A percentile compares a stretch with the other conserved stretches of the same genome.
phyloP scores from a whole-genome alignment of 2,329 filamentous ascomycete species.

The Colletotrichum aenigma region DNA sequence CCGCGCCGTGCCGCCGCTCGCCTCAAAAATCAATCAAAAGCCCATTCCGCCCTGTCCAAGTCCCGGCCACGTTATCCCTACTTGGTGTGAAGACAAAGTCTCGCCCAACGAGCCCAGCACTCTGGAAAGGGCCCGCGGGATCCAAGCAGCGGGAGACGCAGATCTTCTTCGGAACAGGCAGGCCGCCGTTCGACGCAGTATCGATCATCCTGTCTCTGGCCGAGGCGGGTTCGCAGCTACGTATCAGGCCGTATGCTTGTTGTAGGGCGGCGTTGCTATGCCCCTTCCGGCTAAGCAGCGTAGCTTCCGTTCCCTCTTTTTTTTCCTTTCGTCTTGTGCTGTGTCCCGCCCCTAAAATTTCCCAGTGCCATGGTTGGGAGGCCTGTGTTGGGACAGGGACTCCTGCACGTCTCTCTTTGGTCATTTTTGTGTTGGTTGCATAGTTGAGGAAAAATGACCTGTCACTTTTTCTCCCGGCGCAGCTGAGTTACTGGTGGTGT shows the following conservation, averaged over 20 bases:
- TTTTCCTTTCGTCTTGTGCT: not conserved
- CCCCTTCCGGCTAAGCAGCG: not conserved
- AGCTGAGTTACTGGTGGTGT: not conserved
- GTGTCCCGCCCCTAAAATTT: not conserved
- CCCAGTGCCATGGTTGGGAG: conserved; percentile 4
- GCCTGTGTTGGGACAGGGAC: conserved; percentile 1
- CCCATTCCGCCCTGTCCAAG: not conserved
- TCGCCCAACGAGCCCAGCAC: not conserved
- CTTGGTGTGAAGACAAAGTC: not conserved
- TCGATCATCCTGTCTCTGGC: not conserved
- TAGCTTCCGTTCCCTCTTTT: conserved; percentile 3
- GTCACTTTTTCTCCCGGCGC: not conserved
- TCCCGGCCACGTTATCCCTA: not conserved
- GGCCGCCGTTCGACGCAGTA: not conserved
- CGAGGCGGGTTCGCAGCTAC: not conserved
- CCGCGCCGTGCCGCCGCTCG: not conserved
- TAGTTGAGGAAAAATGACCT: not conserved
- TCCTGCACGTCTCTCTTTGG: not conserved
- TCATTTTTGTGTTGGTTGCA: not conserved
- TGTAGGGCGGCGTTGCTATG: not conserved
- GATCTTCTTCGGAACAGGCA: not conserved
- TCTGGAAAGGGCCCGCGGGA: not conserved
- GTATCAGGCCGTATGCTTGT: not conserved
- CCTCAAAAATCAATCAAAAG: not conserved
- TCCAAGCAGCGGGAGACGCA: not conserved